These are phyloP conservation scores for Dothistroma pini DNA, from an alignment of 2,329 filamentous ascomycete genomes.

Conservation along the genomic window DNA sequence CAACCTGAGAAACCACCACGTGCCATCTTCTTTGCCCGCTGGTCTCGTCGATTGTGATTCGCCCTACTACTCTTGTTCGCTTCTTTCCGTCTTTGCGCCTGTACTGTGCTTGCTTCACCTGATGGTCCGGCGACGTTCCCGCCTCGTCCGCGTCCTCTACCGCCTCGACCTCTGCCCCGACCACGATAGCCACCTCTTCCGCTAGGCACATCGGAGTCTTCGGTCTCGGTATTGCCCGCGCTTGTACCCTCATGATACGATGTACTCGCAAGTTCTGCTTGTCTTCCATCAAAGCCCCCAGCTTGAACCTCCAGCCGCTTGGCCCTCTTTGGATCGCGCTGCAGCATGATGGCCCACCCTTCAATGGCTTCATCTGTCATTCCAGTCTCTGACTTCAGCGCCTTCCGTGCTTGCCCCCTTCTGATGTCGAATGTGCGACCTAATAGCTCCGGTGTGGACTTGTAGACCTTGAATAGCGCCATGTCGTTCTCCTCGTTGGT, in stretches of 20 bases:
- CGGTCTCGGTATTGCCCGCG: conserved; percentile 53
- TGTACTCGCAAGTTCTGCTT: conserved; percentile 62
- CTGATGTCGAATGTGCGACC: conserved; percentile 67
- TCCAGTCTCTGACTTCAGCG: conserved; percentile 69
- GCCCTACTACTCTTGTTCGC: conserved; percentile 73
- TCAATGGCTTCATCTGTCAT: conserved; percentile 95
- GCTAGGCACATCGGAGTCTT: conserved; percentile 51
- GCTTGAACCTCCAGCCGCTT: conserved; percentile 68
- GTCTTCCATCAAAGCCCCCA: conserved; percentile 61
- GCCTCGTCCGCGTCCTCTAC: conserved; percentile 39
- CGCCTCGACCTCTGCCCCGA: conserved; percentile 51
- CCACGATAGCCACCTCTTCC: conserved; percentile 42
- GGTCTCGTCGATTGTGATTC: conserved; percentile 81
- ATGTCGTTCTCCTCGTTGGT: conserved; percentile 57
- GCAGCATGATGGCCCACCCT: conserved; percentile 87
- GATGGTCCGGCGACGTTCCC: conserved; percentile 61
- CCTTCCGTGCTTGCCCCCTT: conserved; percentile 57
- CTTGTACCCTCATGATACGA: conserved; percentile 55
- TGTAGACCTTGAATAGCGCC: conserved; percentile 68
- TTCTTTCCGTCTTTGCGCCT: conserved; percentile 72
- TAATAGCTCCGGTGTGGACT: conserved; percentile 62
- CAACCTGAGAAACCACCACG: conserved; percentile 51
- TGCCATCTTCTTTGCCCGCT: conserved; percentile 60
- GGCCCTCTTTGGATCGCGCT: conserved; percentile 65
- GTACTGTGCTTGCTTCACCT: conserved; percentile 67